A percentile compares a stretch with the other conserved stretches of the same genome.
Evolutionary conservation across 495 filamentous ascomycete species (phyloP).

Genomic region (Penicillium riverlandense): DNA sequence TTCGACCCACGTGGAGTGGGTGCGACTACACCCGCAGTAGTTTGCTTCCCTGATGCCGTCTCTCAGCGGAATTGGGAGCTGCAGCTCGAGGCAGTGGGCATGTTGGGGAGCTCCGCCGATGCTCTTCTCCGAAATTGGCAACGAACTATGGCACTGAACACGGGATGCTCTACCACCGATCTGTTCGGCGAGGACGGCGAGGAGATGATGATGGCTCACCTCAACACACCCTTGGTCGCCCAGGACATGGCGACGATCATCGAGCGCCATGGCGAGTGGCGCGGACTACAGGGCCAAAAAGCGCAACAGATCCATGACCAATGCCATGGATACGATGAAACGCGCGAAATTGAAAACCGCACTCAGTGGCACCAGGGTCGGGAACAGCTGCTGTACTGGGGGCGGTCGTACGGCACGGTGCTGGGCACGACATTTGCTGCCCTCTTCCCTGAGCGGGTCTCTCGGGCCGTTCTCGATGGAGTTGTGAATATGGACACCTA

Average conservation of each 20-base stretch:
- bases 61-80: slow-evolving; percentile 34
- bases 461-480: slow-evolving; percentile 44
- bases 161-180: slow-evolving; percentile 24
- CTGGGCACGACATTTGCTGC: slow-evolving; percentile 52
- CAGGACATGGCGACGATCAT: slow-evolving; percentile 45
- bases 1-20: slow-evolving; percentile 52
- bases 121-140: slow-evolving; percentile 40
- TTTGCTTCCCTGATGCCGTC: slow-evolving; percentile 39
- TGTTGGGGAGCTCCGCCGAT: slow-evolving; percentile 27
- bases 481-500: slow-evolving; percentile 47
- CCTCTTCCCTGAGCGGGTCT: slow-evolving; percentile 45
- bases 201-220: slow-evolving; percentile 36
- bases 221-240: slow-evolving; percentile 41
- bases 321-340: slow-evolving; percentile 19
- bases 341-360: slow-evolving; percentile 16
- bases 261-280: slow-evolving; percentile 43
- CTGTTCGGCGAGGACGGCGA: slow-evolving; percentile 15
- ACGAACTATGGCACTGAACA: slow-evolving; percentile 36
- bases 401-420: slow-evolving; percentile 63
- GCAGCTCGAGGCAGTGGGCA: slow-evolving; percentile 33
- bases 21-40: slow-evolving; percentile 38
- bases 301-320: slow-evolving; percentile 22
- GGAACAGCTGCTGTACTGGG: slow-evolving; percentile 53
- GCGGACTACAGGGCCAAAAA: slow-evolving; percentile 23
- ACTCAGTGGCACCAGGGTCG: slow-evolving; percentile 27